phyloP scores from a whole-genome alignment of 306 rosid species.

The Senna siamea region DNA sequence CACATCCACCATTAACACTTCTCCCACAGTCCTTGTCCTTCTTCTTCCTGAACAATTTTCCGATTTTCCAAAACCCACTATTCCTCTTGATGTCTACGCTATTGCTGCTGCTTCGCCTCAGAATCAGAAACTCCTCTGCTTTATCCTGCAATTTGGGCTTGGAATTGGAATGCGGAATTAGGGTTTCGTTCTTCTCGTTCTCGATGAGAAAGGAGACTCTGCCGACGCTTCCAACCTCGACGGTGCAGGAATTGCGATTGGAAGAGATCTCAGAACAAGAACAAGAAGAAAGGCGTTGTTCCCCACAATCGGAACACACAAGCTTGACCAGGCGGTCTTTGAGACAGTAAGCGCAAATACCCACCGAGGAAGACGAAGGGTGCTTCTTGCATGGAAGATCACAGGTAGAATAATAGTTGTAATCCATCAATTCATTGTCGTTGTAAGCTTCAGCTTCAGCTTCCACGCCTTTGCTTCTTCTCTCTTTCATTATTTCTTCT shows the following conservation, averaged over 20 bases:
- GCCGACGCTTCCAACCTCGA: slow-evolving; percentile 90
- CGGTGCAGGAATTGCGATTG: slow-evolving; percentile 78
- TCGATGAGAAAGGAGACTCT: slow-evolving; percentile 91
- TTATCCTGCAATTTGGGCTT: slow-evolving; percentile 50
- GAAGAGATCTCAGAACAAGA: slow-evolving; percentile 94
- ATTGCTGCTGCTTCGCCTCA: slow-evolving; percentile 77
- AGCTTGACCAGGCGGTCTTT: slow-evolving; percentile 82
- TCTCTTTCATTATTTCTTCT: slow-evolving; percentile 74
- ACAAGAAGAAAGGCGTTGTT: slow-evolving; percentile 95
- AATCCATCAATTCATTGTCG: slow-evolving; percentile 57
- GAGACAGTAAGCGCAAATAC: slow-evolving; percentile 85
- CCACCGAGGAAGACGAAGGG: slow-evolving; percentile 82
- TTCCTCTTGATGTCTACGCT: slow-evolving; percentile 69
- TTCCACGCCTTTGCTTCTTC: slow-evolving; percentile 75
- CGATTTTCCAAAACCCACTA: slow-evolving; percentile 72
- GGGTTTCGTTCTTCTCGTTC: slow-evolving; percentile 64
- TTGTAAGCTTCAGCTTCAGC: slow-evolving; percentile 16
- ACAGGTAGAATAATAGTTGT: slow-evolving; percentile 68
- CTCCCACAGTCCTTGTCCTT: slow-evolving; percentile 67
- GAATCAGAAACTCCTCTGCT: slow-evolving; percentile 52
- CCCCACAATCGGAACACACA: slow-evolving; percentile 98
- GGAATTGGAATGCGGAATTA: slow-evolving; percentile 40
- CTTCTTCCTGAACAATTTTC: slow-evolving; percentile 77
- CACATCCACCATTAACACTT: slow-evolving; percentile 68
- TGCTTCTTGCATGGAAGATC: slow-evolving; percentile 80